Conservation (phyloP, 768 basidiomycete species). For the Podaxis mareebaensis region DNA sequence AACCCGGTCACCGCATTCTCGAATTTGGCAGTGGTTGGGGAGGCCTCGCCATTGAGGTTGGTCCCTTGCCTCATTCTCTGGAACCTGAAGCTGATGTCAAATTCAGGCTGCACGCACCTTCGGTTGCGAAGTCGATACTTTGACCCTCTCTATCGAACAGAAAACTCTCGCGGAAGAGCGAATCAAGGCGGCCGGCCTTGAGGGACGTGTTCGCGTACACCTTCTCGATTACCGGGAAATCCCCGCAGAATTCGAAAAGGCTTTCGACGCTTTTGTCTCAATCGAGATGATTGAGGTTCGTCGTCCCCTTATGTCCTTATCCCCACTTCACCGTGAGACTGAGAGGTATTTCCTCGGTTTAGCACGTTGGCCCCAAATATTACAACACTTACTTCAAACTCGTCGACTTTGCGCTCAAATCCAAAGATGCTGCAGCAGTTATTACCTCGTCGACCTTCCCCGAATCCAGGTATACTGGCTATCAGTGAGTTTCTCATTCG, state of each 20-base stretch:
- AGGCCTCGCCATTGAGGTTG: conserved; percentile 82
- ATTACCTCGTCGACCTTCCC: conserved; percentile 73
- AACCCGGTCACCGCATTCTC: conserved; percentile 77
- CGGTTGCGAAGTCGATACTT: conserved; percentile 86
- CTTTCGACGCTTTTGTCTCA: conserved; percentile 77
- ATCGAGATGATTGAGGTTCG: conserved; percentile 80
- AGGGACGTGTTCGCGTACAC: conserved; percentile 77
- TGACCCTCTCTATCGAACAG: conserved; percentile 87
- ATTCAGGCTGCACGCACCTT: conserved; percentile 63
- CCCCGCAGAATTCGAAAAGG: conserved; percentile 76
- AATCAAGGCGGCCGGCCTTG: conserved; percentile 68
- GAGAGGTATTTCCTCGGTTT: conserved; percentile 10
- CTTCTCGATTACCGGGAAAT: conserved; percentile 90
- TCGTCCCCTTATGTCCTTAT: conserved; percentile 21
- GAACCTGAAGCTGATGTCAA: conserved; percentile 9
- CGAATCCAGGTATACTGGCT: conserved; percentile 64
- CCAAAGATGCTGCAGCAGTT: conserved; percentile 64
- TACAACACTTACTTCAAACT: conserved; percentile 76
- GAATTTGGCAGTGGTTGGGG: conserved; percentile 98
- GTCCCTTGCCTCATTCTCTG: conserved; percentile 16
- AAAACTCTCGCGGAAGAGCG: conserved; percentile 86
- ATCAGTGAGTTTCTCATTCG: conserved; percentile 54
- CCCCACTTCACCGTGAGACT: conserved; percentile 39
- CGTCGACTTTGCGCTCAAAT: conserved; percentile 76
- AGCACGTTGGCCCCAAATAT: conserved; percentile 56